Evolutionary conservation across 1,139 yeast species (phyloP), one percentile per base, ranked within the genome.

Genomic region (Pichia sp.): DNA sequence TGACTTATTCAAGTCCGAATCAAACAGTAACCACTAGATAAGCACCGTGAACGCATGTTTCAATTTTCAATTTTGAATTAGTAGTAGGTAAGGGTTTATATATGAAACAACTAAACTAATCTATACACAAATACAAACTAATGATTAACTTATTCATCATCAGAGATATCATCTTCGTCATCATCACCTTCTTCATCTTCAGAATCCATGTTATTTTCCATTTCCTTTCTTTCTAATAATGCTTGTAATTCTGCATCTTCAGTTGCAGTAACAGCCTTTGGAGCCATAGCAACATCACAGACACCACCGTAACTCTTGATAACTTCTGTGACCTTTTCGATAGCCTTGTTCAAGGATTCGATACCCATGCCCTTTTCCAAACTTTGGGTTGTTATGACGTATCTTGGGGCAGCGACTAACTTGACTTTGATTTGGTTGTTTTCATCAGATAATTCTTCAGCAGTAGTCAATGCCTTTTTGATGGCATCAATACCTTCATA

Each of bases 401-500:
- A 93, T 65, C 91, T 76, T 52, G 99, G 99, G 46, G 99, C 98
- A 52, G 99, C 99, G 43, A 93, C 97, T 60, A 93, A 79, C 69
- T 91, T 90, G 57, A 91, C 96, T 70, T 88, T 90, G 59, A 93
- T 87, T 65, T 79, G 83, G 76, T 87, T 83, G 53, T 82, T 83
- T 62, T 89, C 96, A 40, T 91, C 86, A 54, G 94, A 80, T 50
- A 86, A 72, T 22, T 76, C 79, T 72, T 93, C 99, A 46, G 96
- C 99, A 22, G 91, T 85, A 58, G 78, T 75, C 58, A 93, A 78
- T 30, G 99, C 96, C 53, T 76, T 77, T 71, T 91, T 91, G 65
- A 93, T 91, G 56, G 99, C 99, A 67, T 91, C 96, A 58, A 93
- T 90, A 68, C 99, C 99, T 68, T 93, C 98, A 69, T 93, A 93